A percentile compares a stretch with the other conserved stretches of the same genome.
phyloP scores from a whole-genome alignment of 2,329 filamentous ascomycete species.

The Claviceps paspali region DNA sequence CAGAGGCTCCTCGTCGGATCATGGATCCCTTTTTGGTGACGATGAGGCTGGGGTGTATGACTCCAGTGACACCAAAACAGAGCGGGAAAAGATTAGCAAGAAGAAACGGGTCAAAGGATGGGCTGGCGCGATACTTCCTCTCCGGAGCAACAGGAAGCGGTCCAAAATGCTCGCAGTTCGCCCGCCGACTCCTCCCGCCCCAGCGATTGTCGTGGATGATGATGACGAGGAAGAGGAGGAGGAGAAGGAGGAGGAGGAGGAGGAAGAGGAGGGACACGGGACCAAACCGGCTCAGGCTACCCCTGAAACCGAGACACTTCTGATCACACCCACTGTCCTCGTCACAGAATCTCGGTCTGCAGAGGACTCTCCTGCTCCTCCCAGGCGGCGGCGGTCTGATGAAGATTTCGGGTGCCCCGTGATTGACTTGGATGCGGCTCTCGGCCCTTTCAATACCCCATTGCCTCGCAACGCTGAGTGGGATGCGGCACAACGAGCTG shows the following conservation, averaged over 20 bases:
- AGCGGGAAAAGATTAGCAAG: conserved; percentile 20
- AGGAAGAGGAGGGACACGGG: too few relatives aligned
- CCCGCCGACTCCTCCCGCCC: conserved; percentile 31
- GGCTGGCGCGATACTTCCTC: conserved; percentile 51
- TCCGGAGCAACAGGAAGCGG: conserved; percentile 33
- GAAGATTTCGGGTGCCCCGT: conserved; percentile 61
- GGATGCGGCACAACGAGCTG: conserved; percentile 48
- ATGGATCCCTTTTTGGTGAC: conserved; percentile 13
- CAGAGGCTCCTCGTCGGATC: conserved; percentile 20
- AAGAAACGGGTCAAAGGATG: conserved; percentile 62
- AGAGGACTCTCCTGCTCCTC: conserved; percentile 7
- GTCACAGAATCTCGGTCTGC: conserved; percentile 24
- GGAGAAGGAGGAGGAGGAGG: too few relatives aligned
- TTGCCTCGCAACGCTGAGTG: conserved; percentile 46
- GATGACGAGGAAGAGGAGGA: conserved; percentile 18
- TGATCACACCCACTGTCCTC: conserved; percentile 23
- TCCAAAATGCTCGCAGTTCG: conserved; percentile 23
- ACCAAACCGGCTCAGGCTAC: conserved; percentile 8
- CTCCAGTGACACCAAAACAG: conserved; percentile 14
- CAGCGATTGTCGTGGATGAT: conserved; percentile 14
- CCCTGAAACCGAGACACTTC: conserved; percentile 10
- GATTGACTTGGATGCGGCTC: conserved; percentile 85
- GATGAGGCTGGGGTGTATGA: conserved; percentile 10
- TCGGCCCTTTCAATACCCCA: conserved; percentile 83
- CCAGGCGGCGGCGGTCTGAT: conserved; percentile 22